Conservation (phyloP, 2,329 filamentous ascomycete genomes). For the Claviceps cyperi region DNA sequence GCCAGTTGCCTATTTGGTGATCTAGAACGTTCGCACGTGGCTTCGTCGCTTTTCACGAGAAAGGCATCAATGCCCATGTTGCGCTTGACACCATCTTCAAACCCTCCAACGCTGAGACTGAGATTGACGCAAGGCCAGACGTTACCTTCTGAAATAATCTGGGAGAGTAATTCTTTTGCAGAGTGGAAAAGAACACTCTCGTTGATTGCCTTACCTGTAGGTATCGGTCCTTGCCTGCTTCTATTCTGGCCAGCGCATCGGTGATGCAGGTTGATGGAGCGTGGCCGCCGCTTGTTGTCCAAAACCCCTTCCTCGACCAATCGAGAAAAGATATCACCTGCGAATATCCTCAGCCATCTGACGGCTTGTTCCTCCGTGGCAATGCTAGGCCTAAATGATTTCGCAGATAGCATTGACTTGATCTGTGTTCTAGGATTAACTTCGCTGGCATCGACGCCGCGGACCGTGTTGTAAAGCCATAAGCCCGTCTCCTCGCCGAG, state of each 20-base stretch:
- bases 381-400: constrained; percentile 81
- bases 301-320: constrained; percentile 82
- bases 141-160: constrained; percentile 62
- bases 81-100: constrained; percentile 72
- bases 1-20: constrained; percentile 4
- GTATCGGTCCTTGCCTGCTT: constrained; percentile 64
- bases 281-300: constrained; percentile 75
- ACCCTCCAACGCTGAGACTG: constrained; percentile 77
- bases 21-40: constrained; percentile 23
- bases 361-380: constrained; percentile 62
- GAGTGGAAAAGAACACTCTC: constrained; percentile 60
- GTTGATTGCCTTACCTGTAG: constrained; percentile 57
- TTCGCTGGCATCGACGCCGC: constrained; percentile 75
- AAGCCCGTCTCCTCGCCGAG: constrained; percentile 71
- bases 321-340: constrained; percentile 77
- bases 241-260: constrained; percentile 58
- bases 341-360: constrained; percentile 83
- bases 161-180: constrained; percentile 60
- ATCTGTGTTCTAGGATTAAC: constrained; percentile 86
- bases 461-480: constrained; percentile 75
- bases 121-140: constrained; percentile 90
- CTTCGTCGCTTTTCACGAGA: constrained; percentile 61
- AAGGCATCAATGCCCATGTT: constrained; percentile 82
- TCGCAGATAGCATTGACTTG: constrained; percentile 94
- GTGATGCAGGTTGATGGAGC: constrained; percentile 73